Conservation (phyloP, 495 filamentous ascomycete species). For the Xeromyces bisporus region DNA sequence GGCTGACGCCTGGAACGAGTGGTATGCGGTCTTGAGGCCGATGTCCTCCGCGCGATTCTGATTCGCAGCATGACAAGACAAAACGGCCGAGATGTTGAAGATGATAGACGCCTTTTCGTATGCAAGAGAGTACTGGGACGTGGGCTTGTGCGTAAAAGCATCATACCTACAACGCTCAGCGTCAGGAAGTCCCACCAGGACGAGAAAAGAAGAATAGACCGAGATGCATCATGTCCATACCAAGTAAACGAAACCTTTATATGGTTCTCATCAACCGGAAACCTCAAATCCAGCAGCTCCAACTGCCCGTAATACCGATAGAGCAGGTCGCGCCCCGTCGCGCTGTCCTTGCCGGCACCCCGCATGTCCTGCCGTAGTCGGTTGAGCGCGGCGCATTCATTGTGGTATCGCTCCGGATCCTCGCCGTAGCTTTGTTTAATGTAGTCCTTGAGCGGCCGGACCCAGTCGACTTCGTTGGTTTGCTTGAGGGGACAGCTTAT, state of each 20-base stretch:
- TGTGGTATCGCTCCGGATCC: slow-evolving; percentile 83
- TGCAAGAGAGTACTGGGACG: slow-evolving; percentile 86
- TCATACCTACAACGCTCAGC: slow-evolving; percentile 59
- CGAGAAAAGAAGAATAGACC: not conserved
- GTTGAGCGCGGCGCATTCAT: slow-evolving; percentile 92
- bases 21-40: slow-evolving; percentile 89
- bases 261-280: slow-evolving; percentile 95
- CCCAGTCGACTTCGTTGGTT: slow-evolving; percentile 98
- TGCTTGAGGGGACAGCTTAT: slow-evolving; percentile 88
- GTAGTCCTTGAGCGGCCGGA: slow-evolving; percentile 80
- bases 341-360: slow-evolving; percentile 92
- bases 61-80: slow-evolving; percentile 88
- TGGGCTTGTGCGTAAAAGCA: slow-evolving; percentile 92
- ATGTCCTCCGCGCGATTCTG: slow-evolving; percentile 83
- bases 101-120: slow-evolving; percentile 99
- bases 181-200: slow-evolving; percentile 1
- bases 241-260: slow-evolving; percentile 98
- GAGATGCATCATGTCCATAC: slow-evolving; percentile 32
- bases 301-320: slow-evolving; percentile 98
- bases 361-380: slow-evolving; percentile 97
- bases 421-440: slow-evolving; percentile 88
- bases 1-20: slow-evolving; percentile 93
- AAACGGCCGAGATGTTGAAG: slow-evolving; percentile 96
- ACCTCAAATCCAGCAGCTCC: slow-evolving; percentile 82
- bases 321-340: slow-evolving; percentile 77